Evolutionary conservation across 345 rosid species (phyloP).

Genomic region (Xanthoceras sorbifolium): DNA sequence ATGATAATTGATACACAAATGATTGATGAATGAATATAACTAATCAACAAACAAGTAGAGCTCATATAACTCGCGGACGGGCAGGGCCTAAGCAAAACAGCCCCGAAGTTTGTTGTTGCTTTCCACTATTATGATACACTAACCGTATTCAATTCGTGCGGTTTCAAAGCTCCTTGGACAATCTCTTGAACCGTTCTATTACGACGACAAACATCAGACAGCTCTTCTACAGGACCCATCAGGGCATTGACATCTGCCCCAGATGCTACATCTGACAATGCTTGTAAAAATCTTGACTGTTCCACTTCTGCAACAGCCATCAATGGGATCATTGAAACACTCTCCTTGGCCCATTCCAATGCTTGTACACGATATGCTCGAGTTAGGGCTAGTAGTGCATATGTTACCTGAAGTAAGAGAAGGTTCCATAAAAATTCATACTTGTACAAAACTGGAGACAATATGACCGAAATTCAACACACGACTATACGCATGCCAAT

Average conservation of each 20-base stretch:
- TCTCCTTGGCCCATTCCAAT: conserved; percentile 78
- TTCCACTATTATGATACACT: conserved; percentile 57
- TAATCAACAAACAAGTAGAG: conserved; percentile 27
- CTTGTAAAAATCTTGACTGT: conserved; percentile 64
- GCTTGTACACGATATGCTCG: conserved; percentile 64
- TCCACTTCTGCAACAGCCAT: conserved; percentile 80
- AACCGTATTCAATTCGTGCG: conserved; percentile 67
- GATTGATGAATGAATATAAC: conserved; percentile 24
- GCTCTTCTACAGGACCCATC: conserved; percentile 74
- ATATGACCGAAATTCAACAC: neutral
- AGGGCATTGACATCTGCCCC: conserved; percentile 65
- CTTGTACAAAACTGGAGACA: neutral
- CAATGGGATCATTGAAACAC: conserved; percentile 68
- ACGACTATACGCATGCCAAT: neutral
- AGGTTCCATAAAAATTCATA: neutral
- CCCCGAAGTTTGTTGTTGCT: conserved; percentile 22
- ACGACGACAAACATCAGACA: conserved; percentile 92
- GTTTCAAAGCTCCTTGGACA: conserved; percentile 88
- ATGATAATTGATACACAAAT: conserved; percentile 25
- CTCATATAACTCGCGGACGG: conserved; percentile 13
- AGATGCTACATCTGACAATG: conserved; percentile 71
- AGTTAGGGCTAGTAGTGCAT: conserved; percentile 71
- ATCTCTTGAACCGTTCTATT: conserved; percentile 91
- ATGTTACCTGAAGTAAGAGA: conserved; percentile 54
- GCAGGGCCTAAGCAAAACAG: conserved; percentile 52